phyloP scores from a whole-genome alignment of 2,329 filamentous ascomycete genomes.

The Hypoxylon sp. region DNA sequence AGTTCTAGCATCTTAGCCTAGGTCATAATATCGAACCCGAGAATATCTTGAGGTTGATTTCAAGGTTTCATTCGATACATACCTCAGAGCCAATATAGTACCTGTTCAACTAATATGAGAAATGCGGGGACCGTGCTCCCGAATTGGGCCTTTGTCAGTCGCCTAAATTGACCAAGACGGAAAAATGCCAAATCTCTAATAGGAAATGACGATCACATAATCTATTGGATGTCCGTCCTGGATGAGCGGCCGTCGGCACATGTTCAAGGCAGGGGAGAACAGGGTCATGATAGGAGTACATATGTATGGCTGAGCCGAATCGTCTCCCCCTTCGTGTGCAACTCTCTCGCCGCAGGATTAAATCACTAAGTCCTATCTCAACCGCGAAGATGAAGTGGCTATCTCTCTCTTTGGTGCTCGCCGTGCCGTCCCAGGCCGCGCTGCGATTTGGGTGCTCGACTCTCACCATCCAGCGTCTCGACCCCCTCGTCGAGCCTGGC shows the following conservation, averaged over 20 bases:
- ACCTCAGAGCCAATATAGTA: conserved; percentile 37
- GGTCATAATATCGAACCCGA: conserved; percentile 18
- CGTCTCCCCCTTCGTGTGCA: conserved; percentile 9
- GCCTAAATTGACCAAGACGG: conserved; percentile 46
- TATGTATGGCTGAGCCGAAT: conserved; percentile 33
- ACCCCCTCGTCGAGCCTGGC: conserved; percentile 53
- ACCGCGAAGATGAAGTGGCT: conserved; percentile 51
- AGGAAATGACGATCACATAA: conserved; percentile 35
- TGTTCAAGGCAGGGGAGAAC: conserved; percentile 18
- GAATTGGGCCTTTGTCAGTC: conserved; percentile 39
- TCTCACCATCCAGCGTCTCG: conserved; percentile 52
- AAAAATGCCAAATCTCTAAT: conserved; percentile 33
- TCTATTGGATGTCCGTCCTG: conserved; percentile 22
- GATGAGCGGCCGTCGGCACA: conserved; percentile 44
- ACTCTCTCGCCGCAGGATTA: conserved; percentile 28
- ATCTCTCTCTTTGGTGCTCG: conserved; percentile 45
- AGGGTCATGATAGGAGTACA: conserved; percentile 30
- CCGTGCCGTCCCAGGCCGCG: conserved; percentile 51
- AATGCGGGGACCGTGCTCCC: conserved; percentile 45
- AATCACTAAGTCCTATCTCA: conserved; percentile 24
- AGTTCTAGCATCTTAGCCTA: not conserved
- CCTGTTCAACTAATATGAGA: conserved; percentile 30
- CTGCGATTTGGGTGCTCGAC: conserved; percentile 53
- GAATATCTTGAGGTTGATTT: conserved; percentile 1
- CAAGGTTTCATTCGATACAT: conserved; percentile 30